Evolutionary conservation across 2,329 filamentous ascomycete genomes (phyloP).

Genomic region (Ambrosiella cleistominuta): DNA sequence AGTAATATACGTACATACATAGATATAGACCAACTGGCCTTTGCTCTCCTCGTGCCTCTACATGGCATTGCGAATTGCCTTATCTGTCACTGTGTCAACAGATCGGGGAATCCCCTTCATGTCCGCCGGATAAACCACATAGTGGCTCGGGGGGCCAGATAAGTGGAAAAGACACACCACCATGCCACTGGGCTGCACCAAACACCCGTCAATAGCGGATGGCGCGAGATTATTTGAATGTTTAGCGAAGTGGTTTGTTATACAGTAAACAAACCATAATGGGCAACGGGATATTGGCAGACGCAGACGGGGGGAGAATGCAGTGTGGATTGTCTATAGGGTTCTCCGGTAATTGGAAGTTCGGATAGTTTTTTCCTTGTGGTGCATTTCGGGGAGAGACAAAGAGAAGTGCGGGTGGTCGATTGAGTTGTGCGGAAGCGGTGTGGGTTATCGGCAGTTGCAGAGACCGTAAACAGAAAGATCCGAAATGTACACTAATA

Average conservation of each 20-base stretch:
- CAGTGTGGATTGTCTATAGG: not conserved
- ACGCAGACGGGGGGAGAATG: not conserved
- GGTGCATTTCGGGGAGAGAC: not conserved
- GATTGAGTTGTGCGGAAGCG: not conserved
- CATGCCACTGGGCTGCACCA: not conserved
- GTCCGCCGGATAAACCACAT: not conserved
- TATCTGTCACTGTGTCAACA: not conserved
- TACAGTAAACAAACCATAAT: constrained; percentile 1
- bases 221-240: not conserved
- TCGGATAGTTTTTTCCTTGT: not conserved
- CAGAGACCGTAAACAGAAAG: too few species aligned
- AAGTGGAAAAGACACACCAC: not conserved
- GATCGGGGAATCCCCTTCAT: not conserved
- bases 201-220: not conserved
- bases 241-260: constrained; percentile 4
- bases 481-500: too few species aligned
- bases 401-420: not conserved
- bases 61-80: not conserved
- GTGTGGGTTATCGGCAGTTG: not conserved
- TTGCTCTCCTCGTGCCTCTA: not conserved
- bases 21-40: too few species aligned
- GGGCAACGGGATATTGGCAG: not conserved
- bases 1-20: too few species aligned
- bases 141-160: not conserved
- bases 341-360: not conserved